Evolutionary conservation across 805 yeast genomes (phyloP).

Genomic region (Zygoascus tannicola): DNA sequence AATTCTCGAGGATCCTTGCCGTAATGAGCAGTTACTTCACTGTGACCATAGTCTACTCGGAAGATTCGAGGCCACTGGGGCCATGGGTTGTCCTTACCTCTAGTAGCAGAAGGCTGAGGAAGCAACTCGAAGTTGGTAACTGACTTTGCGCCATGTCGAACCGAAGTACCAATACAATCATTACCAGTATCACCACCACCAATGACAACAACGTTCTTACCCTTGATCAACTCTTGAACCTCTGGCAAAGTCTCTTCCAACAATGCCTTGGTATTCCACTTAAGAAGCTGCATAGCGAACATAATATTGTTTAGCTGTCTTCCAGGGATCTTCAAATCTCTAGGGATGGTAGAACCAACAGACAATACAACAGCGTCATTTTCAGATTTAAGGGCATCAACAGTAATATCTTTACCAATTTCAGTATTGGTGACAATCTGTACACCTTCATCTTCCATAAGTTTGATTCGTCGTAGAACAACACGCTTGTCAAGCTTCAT

Average conservation of each 20-base stretch:
- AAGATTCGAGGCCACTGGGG: conserved; percentile 99
- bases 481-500: conserved; percentile 93
- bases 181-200: conserved; percentile 99
- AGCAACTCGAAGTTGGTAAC: conserved; percentile 89
- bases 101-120: conserved; percentile 79
- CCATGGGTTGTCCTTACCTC: conserved; percentile 97
- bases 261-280: conserved; percentile 82
- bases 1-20: conserved; percentile 98
- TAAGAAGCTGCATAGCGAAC: conserved; percentile 88
- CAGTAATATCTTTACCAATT: conserved; percentile 73
- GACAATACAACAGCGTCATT: conserved; percentile 85
- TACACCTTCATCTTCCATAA: conserved; percentile 85
- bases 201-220: conserved; percentile 88
- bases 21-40: conserved; percentile 88
- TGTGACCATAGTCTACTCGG: conserved; percentile 96
- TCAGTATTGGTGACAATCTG: conserved; percentile 67
- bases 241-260: conserved; percentile 72
- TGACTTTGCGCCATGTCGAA: conserved; percentile 93
- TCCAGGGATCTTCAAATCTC: conserved; percentile 91
- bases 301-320: conserved; percentile 83
- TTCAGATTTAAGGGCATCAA: conserved; percentile 52
- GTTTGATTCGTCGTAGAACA: conserved; percentile 87
- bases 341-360: conserved; percentile 92
- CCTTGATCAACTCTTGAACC: conserved; percentile 60
- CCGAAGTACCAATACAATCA: conserved; percentile 95